Conservation (phyloP, 225 moss, liverwort and hornwort species). For the Bryoerythrophyllum caledonicum region DNA sequence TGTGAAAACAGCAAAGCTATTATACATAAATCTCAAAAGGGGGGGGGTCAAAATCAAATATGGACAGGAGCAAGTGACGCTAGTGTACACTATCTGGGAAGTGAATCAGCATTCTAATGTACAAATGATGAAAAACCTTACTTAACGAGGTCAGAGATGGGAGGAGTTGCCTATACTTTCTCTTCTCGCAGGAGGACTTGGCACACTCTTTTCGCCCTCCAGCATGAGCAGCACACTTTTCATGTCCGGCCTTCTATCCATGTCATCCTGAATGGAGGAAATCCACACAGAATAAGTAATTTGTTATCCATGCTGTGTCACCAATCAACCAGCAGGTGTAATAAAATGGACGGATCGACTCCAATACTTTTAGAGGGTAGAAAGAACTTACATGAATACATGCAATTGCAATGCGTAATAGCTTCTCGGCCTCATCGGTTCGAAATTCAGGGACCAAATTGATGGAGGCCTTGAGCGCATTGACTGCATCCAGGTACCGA, state of each 20-base stretch:
- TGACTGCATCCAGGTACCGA: background rate
- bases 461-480: slow-evolving; percentile 11
- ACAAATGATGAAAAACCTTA: background rate
- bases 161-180: background rate
- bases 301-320: background rate
- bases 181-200: background rate
- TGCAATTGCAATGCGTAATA: slow-evolving; percentile 24
- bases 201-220: slow-evolving; percentile 24
- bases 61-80: background rate
- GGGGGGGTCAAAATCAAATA: slow-evolving; percentile 19
- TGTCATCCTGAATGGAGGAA: slow-evolving; percentile 28
- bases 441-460: slow-evolving; percentile 20
- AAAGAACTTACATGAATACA: slow-evolving; percentile 33
- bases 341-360: background rate
- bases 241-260: slow-evolving; percentile 36
- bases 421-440: slow-evolving; percentile 21
- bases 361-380: too few species aligned
- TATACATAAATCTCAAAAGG: background rate
- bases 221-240: slow-evolving; percentile 39
- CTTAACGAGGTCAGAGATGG: slow-evolving; percentile 3
- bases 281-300: background rate
- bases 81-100: background rate
- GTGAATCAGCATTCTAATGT: background rate
- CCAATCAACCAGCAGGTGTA: background rate
- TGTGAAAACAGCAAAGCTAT: background rate